Evolutionary conservation across 768 basidiomycete species (phyloP), one percentile per base, ranked within the genome.

Genomic region (Phanerochaete sordida): DNA sequence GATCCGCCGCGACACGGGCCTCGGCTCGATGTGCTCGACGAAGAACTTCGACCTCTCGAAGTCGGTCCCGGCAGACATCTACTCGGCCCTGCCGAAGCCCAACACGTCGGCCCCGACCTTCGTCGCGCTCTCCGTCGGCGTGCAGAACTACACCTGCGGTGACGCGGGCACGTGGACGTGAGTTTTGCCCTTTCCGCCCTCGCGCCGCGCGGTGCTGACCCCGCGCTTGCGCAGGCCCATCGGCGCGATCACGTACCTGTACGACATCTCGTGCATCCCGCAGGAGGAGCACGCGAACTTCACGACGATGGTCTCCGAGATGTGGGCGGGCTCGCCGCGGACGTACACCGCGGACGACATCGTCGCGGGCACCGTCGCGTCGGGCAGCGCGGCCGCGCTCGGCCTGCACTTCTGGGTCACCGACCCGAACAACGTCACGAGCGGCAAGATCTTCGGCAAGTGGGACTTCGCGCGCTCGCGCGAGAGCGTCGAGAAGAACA

Each of bases 391-490:
- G 6, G 47, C 24, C 56, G 67, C 76, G 49, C 73, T 80, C 35
- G 79, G 80, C 12, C 75, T 82, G 60, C 84, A 88, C 64, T 86
- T 79, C 75, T 88, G 84, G 68, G 73, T 83, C 39, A 66, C 74
- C 0, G 80, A 81, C 68, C 73, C 79, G 4, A 63, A 74, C 55
- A 70, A 54, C 53, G 23, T 37, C 19, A 35, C 7, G 78, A 76
- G 11, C 4, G 69, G 69, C 4, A 79, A 78, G 15, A 71, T 74
- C 58, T 67, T 68, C 46, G 83, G 86, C 1, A 76, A 79, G 63
- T 83, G 84, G 79, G 86, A 87, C 69, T 83, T 83, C 72, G 70
- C 15, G 37, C 12, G 3, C 23, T 54, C 52, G 33, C 30, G 52
- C 75, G 72, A 16, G 50, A 52, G 16, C 3, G 30, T 4, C 27